A percentile compares a stretch with the other conserved stretches of the same genome.
Conservation (phyloP, 106 monocot genomes). For the Phalaenopsis aphrodite region DNA sequence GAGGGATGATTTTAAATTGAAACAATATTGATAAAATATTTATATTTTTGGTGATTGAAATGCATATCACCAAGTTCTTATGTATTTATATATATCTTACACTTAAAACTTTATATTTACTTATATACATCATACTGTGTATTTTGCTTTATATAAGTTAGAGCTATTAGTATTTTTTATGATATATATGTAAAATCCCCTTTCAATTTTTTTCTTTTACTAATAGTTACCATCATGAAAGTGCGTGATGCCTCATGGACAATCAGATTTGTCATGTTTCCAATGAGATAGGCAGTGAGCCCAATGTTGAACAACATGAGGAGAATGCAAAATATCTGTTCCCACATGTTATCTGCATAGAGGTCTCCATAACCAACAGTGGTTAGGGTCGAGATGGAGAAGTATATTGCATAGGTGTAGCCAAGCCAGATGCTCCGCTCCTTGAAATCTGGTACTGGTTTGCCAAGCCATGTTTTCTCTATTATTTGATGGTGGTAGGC, state of each 20-base stretch:
- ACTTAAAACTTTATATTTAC: no score
- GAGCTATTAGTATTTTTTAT: no score
- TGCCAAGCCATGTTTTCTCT: constrained; percentile 24
- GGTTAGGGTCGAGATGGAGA: constrained; percentile 31
- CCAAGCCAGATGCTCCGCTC: constrained; percentile 25
- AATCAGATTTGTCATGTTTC: constrained; percentile 44
- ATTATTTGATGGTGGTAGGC: constrained; percentile 9
- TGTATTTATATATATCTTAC: no score
- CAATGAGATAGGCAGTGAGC: constrained; percentile 31
- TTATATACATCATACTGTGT: no score
- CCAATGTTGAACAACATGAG: constrained; percentile 51
- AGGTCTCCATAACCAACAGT: constrained; percentile 43
- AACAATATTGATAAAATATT: background rate
- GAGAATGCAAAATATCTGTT: constrained; percentile 29
- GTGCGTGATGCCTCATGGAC: constrained; percentile 24
- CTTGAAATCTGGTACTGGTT: constrained; percentile 8
- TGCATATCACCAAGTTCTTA: no score
- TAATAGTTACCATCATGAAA: constrained; percentile 16
- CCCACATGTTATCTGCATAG: constrained; percentile 23
- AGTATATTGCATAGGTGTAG: constrained; percentile 31
- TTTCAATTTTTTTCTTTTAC: background rate
- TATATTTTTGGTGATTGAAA: background rate
- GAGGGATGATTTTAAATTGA: background rate
- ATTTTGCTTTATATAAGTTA: no score
- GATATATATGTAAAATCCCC: no score